phyloP scores from a whole-genome alignment of 176 grass and related monocot genomes.

The Musa beccarii region DNA sequence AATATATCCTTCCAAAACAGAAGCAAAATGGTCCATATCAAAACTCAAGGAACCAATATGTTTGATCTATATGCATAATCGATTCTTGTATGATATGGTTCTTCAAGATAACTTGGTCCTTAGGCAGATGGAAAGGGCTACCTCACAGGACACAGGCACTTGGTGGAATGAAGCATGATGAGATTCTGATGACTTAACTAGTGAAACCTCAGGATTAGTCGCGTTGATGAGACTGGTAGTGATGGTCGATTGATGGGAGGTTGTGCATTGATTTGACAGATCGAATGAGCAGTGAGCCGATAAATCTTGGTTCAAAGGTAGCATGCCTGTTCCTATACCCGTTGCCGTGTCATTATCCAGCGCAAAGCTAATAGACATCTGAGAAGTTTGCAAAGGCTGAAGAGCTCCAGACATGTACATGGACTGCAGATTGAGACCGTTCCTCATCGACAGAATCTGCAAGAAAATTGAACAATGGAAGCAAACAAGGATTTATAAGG shows the following conservation, averaged over 20 bases:
- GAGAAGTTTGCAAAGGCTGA: constrained; percentile 58
- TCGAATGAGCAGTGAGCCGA: constrained; percentile 41
- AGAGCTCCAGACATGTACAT: constrained; percentile 59
- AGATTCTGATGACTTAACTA: constrained; percentile 38
- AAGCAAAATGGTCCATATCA: neutral
- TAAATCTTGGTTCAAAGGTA: constrained; percentile 54
- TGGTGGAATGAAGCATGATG: constrained; percentile 43
- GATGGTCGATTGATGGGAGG: constrained; percentile 35
- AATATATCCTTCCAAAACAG: constrained; percentile 47
- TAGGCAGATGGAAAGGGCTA: constrained; percentile 18
- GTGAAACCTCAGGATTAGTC: constrained; percentile 30
- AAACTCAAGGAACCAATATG: neutral
- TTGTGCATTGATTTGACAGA: constrained; percentile 16
- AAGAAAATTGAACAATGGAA: neutral
- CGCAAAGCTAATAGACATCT: constrained; percentile 57
- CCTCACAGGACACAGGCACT: constrained; percentile 60
- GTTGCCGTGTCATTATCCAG: constrained; percentile 27
- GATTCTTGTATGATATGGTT: neutral
- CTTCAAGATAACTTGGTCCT: neutral
- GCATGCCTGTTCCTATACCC: constrained; percentile 30
- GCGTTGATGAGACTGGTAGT: constrained; percentile 35
- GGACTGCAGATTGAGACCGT: constrained; percentile 72
- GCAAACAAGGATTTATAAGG: no score
- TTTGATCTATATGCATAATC: no score
- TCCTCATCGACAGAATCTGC: constrained; percentile 93